These are phyloP conservation scores for Rhytidiadelphus loreus DNA, from an alignment of 225 moss, liverwort and hornwort genomes.

Conservation along the genomic window DNA sequence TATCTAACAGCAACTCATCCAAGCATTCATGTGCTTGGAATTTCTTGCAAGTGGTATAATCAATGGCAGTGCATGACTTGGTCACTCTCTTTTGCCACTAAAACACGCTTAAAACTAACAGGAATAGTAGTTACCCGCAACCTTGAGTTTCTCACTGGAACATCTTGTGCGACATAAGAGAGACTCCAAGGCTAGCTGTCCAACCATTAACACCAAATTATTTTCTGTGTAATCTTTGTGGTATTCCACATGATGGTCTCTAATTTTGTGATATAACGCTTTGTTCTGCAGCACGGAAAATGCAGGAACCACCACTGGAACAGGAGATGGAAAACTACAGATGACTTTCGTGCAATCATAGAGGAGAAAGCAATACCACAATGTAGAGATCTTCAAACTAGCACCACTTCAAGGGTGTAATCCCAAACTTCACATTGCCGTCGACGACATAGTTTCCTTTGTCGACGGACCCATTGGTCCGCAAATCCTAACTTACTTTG, in stretches of 20 bases:
- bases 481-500: not conserved
- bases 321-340: slow-evolving; percentile 40
- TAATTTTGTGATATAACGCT: not conserved
- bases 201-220: not conserved
- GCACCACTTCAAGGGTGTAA: not conserved
- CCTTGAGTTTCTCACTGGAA: not conserved
- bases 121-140: not conserved
- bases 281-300: slow-evolving; percentile 10
- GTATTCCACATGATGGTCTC: not conserved
- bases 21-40: not conserved
- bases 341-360: not conserved
- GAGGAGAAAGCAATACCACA: not conserved
- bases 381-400: not conserved
- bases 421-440: not conserved
- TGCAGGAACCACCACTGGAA: slow-evolving; percentile 19
- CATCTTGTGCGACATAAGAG: not conserved
- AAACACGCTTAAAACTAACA: not conserved
- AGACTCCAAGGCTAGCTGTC: not conserved
- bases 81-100: not conserved
- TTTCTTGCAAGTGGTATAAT: not conserved
- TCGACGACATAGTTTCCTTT: not conserved
- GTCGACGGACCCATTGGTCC: not conserved
- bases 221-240: not conserved
- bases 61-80: not conserved
- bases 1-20: not conserved